phyloP scores from a whole-genome alignment of 768 basidiomycete species.

The Collybia nuda region DNA sequence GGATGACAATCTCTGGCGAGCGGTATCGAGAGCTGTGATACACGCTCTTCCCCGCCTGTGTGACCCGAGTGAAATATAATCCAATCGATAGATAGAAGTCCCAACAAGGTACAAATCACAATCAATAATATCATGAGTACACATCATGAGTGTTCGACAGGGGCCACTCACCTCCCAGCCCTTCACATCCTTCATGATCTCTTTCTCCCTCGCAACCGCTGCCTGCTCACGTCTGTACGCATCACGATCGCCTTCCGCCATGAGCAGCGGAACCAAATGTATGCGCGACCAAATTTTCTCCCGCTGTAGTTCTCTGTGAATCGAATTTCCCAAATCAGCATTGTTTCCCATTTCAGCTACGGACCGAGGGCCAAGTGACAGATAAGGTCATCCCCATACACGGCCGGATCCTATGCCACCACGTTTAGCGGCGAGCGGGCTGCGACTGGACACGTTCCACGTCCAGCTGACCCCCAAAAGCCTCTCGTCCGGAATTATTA shows the following conservation, averaged over 20 bases:
- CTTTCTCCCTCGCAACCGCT: slow-evolving; percentile 74
- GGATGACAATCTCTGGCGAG: slow-evolving; percentile 37
- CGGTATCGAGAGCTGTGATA: slow-evolving; percentile 81
- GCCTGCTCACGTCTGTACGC: slow-evolving; percentile 79
- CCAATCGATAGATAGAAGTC: slow-evolving; percentile 16
- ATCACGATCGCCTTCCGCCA: slow-evolving; percentile 94
- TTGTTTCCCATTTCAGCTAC: slow-evolving; percentile 37
- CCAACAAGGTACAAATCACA: slow-evolving; percentile 19
- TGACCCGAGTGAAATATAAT: slow-evolving; percentile 11
- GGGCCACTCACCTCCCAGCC: slow-evolving; percentile 85
- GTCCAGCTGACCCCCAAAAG: slow-evolving; percentile 52
- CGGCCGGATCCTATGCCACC: slow-evolving; percentile 65
- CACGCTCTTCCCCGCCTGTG: slow-evolving; percentile 80
- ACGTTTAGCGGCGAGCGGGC: slow-evolving; percentile 73
- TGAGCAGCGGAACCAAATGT: slow-evolving; percentile 86
- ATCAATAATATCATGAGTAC: slow-evolving; percentile 21
- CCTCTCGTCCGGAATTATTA: slow-evolving; percentile 19
- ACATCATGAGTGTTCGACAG: slow-evolving; percentile 15
- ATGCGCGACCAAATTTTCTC: slow-evolving; percentile 97
- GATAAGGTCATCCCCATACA: slow-evolving; percentile 40
- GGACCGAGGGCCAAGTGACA: slow-evolving; percentile 36
- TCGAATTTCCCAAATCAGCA: slow-evolving; percentile 43
- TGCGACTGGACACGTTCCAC: slow-evolving; percentile 62
- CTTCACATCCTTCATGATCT: slow-evolving; percentile 92
- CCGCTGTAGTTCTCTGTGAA: slow-evolving; percentile 82